A percentile compares a stretch with the other conserved stretches of the same genome.
phyloP scores from a whole-genome alignment of 805 yeast genomes.

The Yarrowia sp. region DNA sequence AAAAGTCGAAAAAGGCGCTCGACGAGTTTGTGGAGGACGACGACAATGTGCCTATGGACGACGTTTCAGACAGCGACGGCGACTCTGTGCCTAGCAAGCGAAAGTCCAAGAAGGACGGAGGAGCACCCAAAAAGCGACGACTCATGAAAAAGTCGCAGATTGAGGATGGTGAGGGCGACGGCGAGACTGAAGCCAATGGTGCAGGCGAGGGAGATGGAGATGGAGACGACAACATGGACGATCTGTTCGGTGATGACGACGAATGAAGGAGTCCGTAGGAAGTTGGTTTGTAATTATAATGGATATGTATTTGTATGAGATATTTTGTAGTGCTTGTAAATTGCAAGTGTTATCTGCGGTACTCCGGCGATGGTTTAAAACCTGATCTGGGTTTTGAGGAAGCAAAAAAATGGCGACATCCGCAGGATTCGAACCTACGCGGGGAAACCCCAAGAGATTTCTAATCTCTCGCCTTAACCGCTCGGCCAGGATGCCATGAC shows the following conservation, averaged over 20 bases:
- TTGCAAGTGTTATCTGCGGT: too few species aligned
- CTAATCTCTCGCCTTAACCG: constrained; percentile 1
- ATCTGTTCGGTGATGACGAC: constrained; percentile 33
- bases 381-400: too few species aligned
- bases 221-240: constrained; percentile 31
- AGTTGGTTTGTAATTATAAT: neutral
- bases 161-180: constrained; percentile 42
- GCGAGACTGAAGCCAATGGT: constrained; percentile 35
- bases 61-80: constrained; percentile 30
- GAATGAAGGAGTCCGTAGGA: neutral
- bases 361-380: too few species aligned
- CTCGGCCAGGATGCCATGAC: neutral
- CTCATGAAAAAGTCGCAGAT: constrained; percentile 34
- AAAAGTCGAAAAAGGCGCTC: constrained; percentile 28
- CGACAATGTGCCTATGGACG: constrained; percentile 35
- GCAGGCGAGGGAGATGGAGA: constrained; percentile 37
- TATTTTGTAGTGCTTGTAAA: neutral
- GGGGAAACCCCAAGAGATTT: neutral
- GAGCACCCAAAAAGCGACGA: constrained; percentile 31
- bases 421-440: constrained; percentile 2
- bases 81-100: constrained; percentile 28
- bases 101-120: constrained; percentile 29
- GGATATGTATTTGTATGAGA: constrained; percentile 2
- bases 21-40: constrained; percentile 29
- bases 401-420: neutral